These are phyloP conservation scores for Triangularia setosa DNA, from an alignment of 2,329 filamentous ascomycete species.

Conservation along the genomic window DNA sequence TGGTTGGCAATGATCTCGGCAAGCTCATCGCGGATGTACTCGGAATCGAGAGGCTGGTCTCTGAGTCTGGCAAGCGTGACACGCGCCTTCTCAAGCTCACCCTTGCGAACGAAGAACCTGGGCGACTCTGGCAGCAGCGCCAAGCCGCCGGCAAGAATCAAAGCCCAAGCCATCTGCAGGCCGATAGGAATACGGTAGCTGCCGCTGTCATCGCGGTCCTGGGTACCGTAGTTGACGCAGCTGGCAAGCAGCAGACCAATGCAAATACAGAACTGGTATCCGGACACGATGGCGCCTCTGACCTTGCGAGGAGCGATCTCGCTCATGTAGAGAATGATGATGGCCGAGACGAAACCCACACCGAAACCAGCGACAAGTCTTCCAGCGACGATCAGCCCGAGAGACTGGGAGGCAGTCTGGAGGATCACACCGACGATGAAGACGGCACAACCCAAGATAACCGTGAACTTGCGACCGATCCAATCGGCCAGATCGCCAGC, in stretches of 20 bases:
- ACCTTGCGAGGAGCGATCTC: conserved; percentile 57
- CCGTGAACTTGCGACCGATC: conserved; percentile 56
- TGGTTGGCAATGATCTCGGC: conserved; percentile 71
- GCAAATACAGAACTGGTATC: conserved; percentile 74
- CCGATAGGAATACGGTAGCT: conserved; percentile 69
- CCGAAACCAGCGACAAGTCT: conserved; percentile 62
- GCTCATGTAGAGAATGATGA: conserved; percentile 68
- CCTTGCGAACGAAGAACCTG: conserved; percentile 67
- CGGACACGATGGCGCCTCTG: conserved; percentile 67
- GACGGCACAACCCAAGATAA: conserved; percentile 58
- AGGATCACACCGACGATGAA: conserved; percentile 58
- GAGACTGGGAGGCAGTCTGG: conserved; percentile 50
- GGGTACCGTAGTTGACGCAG: conserved; percentile 62
- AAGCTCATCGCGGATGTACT: conserved; percentile 65
- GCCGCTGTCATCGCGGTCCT: conserved; percentile 53
- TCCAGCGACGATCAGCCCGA: conserved; percentile 53
- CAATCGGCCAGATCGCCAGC: conserved; percentile 63
- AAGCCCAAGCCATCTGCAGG: conserved; percentile 56
- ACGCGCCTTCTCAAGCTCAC: conserved; percentile 56
- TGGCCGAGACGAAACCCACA: conserved; percentile 56
- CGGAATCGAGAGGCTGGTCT: conserved; percentile 60
- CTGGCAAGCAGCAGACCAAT: conserved; percentile 66
- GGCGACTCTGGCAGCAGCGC: conserved; percentile 59
- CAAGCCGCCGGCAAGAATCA: conserved; percentile 36
- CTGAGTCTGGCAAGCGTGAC: conserved; percentile 56